Evolutionary conservation across 2,329 filamentous ascomycete species (phyloP).

Genomic region (Epichloe baconii): DNA sequence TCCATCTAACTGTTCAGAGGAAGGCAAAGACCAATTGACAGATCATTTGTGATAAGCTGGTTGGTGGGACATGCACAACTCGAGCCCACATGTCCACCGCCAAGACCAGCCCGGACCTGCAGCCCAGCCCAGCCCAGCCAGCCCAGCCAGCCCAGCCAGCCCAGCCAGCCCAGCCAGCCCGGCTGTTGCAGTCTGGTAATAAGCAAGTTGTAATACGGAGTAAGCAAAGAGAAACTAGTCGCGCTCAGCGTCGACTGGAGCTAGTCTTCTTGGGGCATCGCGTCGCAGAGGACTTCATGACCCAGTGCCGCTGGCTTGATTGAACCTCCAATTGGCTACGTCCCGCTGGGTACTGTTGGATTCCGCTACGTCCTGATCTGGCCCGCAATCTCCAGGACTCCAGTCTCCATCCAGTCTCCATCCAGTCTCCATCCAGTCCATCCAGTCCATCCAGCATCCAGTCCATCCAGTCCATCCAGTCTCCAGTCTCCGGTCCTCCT

Average conservation of each 20-base stretch:
- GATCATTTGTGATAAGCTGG: not conserved
- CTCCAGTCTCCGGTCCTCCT: not conserved
- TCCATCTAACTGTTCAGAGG: not conserved
- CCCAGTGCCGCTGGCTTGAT: not conserved
- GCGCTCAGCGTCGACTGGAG: too few species aligned
- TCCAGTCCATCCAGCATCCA: too few species aligned
- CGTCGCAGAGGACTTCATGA: not conserved
- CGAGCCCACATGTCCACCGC: not conserved
- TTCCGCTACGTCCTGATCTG: not conserved
- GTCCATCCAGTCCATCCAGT: too few species aligned
- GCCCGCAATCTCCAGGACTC: not conserved
- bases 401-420: not conserved
- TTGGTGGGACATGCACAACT: not conserved
- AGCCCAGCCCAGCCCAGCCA: not conserved
- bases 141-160: not conserved
- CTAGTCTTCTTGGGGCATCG: not conserved
- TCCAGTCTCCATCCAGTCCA: not conserved
- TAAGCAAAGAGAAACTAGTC: too few species aligned
- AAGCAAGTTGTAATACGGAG: not conserved
- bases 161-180: not conserved
- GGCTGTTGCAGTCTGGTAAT: not conserved
- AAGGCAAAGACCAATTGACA: too few species aligned
- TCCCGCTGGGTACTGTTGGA: not conserved
- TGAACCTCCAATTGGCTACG: conserved; percentile 1
- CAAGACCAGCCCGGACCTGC: not conserved